Base-by-base conservation (phyloP, 2,329 filamentous ascomycete species). In the Monosporascus ibericus region DNA sequence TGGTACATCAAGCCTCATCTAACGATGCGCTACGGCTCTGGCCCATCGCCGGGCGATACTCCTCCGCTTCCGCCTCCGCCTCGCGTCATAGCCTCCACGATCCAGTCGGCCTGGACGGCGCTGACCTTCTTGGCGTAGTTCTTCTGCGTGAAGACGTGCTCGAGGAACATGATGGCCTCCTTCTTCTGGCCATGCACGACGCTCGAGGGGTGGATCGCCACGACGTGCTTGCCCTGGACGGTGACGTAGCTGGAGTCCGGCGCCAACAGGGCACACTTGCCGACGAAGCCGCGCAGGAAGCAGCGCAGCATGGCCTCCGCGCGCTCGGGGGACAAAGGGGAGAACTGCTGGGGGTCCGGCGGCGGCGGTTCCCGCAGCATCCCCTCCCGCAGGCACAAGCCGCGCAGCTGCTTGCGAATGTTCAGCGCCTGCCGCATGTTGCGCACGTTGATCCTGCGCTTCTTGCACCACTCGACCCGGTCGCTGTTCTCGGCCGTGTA, bases 111-210 rank as follows among this genome's bases (percentile, higher is more conserved):
- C 54, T 83, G 78, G 17, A 86, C 76, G 1, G 75, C 76, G 66
- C 80, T 85, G 54, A 86, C 82, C 65, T 82, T 85, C 65, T 85
- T 85, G 0, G 79, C 83, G 54, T 86, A 86, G 60, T 81, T 86
- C 68, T 84, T 85, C 50, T 77, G 77, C 1, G 84, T 87, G 59
- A 80, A 86, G 0, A 86, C 81, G 57, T 86, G 80, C 57, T 87
- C 83, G 9, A 86, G 64, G 55, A 85, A 87, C 82, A 87, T 83
- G 63, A 87, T 84, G 4, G 82, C 82, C 66, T 85, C 82, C 61
- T 75, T 77, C 67, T 85, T 85, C 60, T 78, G 75, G 0, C 83
- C 82, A 56, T 84, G 80, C 47, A 86, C 59, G 0, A 83, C 79
- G 57, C 83, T 86, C 0, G 80, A 76, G 0, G 84, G 84, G 59